Evolutionary conservation across 129 eudicot species (phyloP).

Genomic region (Tagetes patula): DNA sequence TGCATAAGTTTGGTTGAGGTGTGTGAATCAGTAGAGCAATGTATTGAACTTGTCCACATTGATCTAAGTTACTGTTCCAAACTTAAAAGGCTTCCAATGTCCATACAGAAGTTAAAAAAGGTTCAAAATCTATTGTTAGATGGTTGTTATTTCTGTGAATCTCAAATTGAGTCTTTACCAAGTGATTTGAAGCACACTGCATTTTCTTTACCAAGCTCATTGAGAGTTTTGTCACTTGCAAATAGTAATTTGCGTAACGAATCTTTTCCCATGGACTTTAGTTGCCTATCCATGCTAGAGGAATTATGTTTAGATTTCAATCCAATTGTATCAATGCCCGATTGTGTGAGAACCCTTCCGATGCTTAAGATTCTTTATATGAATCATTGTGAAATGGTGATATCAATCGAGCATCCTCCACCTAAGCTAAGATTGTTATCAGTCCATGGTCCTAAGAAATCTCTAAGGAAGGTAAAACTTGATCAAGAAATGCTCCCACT

Average conservation of each 20-base stretch:
- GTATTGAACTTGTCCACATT: background rate
- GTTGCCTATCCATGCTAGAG: background rate
- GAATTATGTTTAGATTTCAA: background rate
- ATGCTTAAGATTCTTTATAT: conserved; percentile 2
- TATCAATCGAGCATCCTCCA: conserved; percentile 16
- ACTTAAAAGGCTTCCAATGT: background rate
- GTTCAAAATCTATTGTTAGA: background rate
- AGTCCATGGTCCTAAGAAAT: no score
- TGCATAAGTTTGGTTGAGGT: conserved; percentile 1
- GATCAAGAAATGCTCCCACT: conserved; percentile 17
- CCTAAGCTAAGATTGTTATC: background rate
- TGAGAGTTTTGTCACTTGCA: conserved; percentile 4
- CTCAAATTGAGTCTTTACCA: background rate
- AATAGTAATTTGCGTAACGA: conserved; percentile 1
- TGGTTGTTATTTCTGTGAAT: background rate
- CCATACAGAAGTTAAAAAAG: background rate
- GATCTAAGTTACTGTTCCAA: background rate
- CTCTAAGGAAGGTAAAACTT: background rate
- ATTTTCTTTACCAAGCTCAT: background rate
- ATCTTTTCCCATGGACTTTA: conserved; percentile 9
- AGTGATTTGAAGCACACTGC: background rate
- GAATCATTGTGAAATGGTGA: background rate
- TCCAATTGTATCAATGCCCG: conserved; percentile 12
- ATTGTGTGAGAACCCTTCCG: conserved; percentile 15
- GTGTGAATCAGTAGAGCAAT: background rate